Evolutionary conservation across 805 yeast species (phyloP).

Genomic region (Komagataella kurtzmanii): DNA sequence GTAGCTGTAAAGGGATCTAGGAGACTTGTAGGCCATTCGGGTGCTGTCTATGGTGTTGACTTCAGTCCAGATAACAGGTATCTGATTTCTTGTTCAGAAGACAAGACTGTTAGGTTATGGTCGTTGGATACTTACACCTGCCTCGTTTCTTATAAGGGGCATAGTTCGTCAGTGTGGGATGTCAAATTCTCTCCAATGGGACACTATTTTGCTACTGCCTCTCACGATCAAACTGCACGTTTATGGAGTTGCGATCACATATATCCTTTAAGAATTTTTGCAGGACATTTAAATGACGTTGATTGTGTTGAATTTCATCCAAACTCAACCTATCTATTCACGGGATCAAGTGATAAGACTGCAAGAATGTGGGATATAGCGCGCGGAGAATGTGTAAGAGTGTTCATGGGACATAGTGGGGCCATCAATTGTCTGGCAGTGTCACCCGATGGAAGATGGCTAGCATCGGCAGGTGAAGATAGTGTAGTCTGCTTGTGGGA

Average conservation of each 20-base stretch:
- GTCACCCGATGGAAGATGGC: conserved; percentile 94
- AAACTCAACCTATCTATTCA: conserved; percentile 84
- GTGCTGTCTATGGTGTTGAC: conserved; percentile 82
- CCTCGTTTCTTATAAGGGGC: conserved; percentile 90
- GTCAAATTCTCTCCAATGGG: conserved; percentile 91
- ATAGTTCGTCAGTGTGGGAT: conserved; percentile 95
- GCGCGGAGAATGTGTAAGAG: conserved; percentile 78
- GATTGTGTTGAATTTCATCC: conserved; percentile 95
- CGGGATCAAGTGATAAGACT: conserved; percentile 93
- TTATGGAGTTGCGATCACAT: conserved; percentile 98
- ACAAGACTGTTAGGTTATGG: conserved; percentile 88
- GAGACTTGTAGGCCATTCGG: conserved; percentile 81
- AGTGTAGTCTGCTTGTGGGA: conserved; percentile 87
- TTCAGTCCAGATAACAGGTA: conserved; percentile 86
- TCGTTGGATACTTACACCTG: conserved; percentile 83
- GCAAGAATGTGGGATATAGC: conserved; percentile 97
- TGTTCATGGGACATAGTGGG: conserved; percentile 88
- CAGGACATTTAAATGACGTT: conserved; percentile 94
- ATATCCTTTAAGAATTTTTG: conserved; percentile 89
- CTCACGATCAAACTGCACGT: conserved; percentile 95
- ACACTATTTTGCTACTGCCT: conserved; percentile 95
- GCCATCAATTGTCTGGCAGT: conserved; percentile 77
- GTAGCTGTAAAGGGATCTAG: conserved; percentile 20
- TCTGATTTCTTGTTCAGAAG: conserved; percentile 76
- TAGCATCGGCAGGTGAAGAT: conserved; percentile 93